Percentiles rank a stretch among this genome's conserved stretches.
Conservation (phyloP, 257 asterid species). For the Capsicum pubescens region DNA sequence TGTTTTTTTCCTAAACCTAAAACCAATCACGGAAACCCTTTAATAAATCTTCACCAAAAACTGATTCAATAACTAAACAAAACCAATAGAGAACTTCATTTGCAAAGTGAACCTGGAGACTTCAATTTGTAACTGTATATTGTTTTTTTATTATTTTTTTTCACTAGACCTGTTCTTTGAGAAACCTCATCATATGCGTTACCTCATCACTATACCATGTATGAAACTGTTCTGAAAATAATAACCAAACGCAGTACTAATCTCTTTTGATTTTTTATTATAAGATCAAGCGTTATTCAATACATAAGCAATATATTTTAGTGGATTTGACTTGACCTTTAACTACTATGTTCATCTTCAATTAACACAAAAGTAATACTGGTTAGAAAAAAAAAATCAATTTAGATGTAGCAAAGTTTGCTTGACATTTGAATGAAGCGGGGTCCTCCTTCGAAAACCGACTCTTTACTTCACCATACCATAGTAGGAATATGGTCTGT, state of each 20-base stretch:
- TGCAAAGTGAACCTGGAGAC: neutral
- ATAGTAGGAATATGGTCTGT: no score
- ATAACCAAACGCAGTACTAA: neutral
- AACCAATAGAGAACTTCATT: neutral
- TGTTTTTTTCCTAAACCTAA: neutral
- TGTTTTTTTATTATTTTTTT: neutral
- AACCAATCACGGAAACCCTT: neutral
- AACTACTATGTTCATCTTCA: neutral
- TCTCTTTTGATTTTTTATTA: neutral
- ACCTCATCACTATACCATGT: neutral
- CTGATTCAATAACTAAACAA: neutral
- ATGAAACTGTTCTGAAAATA: neutral
- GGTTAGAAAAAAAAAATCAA: neutral
- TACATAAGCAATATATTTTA: neutral
- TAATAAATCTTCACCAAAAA: neutral
- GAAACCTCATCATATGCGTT: neutral
- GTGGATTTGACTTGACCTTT: slow-evolving; percentile 6
- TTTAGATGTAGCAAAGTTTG: neutral
- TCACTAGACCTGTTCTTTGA: neutral
- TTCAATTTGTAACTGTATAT: neutral
- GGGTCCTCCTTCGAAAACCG: neutral
- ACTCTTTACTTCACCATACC: no score
- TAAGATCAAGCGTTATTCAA: neutral
- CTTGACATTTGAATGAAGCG: neutral
- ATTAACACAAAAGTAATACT: neutral